Evolutionary conservation across 768 basidiomycete species (phyloP).

Genomic region (Lepiota subincarnata): DNA sequence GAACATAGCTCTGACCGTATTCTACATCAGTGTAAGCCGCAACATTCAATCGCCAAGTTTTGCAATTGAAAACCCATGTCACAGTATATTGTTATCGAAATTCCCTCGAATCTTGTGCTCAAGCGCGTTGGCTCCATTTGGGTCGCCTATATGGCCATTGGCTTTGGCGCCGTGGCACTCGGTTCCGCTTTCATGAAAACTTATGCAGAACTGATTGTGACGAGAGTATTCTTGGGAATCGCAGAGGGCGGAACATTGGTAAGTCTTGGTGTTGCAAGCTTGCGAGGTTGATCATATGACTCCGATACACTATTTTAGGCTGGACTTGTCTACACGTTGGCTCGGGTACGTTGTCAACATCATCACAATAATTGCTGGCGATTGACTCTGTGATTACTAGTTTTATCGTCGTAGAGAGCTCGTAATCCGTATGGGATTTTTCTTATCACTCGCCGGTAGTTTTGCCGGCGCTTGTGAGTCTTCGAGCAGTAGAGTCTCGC

Average conservation of each 20-base stretch:
- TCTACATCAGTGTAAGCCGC: conserved; percentile 34
- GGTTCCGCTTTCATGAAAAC: conserved; percentile 35
- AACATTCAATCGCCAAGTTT: background rate
- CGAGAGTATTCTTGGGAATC: conserved; percentile 37
- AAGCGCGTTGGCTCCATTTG: conserved; percentile 37
- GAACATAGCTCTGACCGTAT: conserved; percentile 36
- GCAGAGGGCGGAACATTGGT: conserved; percentile 41
- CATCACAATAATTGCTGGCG: background rate
- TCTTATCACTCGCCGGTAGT: conserved; percentile 29
- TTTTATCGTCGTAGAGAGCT: conserved; percentile 34
- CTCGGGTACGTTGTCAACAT: conserved; percentile 25
- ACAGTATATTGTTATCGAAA: conserved; percentile 34
- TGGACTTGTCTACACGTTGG: conserved; percentile 36
- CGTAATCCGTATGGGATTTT: conserved; percentile 31
- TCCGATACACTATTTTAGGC: conserved; percentile 18
- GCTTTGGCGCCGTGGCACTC: conserved; percentile 33
- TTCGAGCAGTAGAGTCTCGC: background rate
- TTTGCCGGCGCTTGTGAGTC: conserved; percentile 33
- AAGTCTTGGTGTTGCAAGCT: no score
- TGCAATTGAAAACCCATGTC: background rate
- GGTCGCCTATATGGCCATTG: conserved; percentile 32
- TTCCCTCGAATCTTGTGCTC: conserved; percentile 40
- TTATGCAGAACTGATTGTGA: conserved; percentile 30
- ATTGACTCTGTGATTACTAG: conserved; percentile 12
- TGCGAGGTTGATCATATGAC: no score